Base-by-base conservation (phyloP, 768 basidiomycete genomes). In the Termitomyces sp. region DNA sequence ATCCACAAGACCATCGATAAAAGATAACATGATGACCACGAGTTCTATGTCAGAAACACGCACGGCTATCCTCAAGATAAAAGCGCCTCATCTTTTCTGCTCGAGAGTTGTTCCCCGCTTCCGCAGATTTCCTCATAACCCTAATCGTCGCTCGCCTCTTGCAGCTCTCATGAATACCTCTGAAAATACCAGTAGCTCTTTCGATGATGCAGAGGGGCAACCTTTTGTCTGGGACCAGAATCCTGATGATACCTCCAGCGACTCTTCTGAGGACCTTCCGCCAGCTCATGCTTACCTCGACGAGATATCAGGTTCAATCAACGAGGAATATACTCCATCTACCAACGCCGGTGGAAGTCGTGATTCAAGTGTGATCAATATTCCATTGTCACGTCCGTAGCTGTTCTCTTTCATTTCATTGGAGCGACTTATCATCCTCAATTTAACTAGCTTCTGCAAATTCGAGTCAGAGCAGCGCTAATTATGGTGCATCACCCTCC, bases 21-120 rank as follows among this genome's bases (percentile, higher is more conserved):
- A 31, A 29, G 45, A 55, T 55, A 56, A 51, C 49, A 51, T 33
- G 39, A 51, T 56, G 55, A 16, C 55, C 48, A 48, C 54, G 54
- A 50, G 46, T 26, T 29, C 37, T 6, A 18, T 18, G 13, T 44
- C 48, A 24, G 37, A 50, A 16, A 42, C 20, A 20, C 39, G 34
- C 36, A 55, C 54, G n/a, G 16, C n/a, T 6, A 56, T 56, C 22
- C 55, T 56, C 31, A 56, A 56, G 47, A 36, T 50, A 28, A 41
- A 39, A 34, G 55, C 22, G 8, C 55, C 55, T 0, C 41, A 56
- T 51, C 55, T 56, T 20, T 56, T 56, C 22, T 9, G 7, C 24
- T 50, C 48, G 9, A 56, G 37, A 56, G 20, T 7, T 41, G 15
- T 28, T 44, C 41, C 29, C 31, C 49, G 16, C 39, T 28, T 12